Evolutionary conservation across 345 rosid species (phyloP).

Genomic region (Populus deltoides): DNA sequence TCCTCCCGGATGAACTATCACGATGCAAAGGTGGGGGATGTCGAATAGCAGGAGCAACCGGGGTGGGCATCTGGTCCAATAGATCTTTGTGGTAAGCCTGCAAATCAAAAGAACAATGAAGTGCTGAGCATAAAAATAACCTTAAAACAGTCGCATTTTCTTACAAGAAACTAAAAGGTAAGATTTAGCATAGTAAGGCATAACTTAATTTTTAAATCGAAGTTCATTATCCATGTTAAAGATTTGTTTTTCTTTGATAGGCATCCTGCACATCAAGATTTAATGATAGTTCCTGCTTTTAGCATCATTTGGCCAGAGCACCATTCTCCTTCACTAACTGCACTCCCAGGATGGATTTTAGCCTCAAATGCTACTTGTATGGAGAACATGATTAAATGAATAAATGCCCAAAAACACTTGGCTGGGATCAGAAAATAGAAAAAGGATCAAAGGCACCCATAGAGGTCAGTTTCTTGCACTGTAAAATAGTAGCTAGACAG

Average conservation of each 20-base stretch:
- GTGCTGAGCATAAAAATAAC: neutral
- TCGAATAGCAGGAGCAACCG: constrained; percentile 20
- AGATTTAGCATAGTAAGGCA: neutral
- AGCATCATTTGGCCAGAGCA: neutral
- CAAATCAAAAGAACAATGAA: neutral
- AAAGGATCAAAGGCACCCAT: neutral
- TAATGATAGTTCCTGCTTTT: neutral
- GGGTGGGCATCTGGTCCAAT: constrained; percentile 67
- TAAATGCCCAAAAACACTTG: neutral
- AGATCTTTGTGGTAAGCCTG: constrained; percentile 81
- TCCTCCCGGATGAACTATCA: constrained; percentile 21
- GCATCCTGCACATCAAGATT: no score
- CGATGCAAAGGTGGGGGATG: constrained; percentile 29
- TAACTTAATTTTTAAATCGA: neutral
- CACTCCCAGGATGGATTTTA: neutral
- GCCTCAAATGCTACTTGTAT: neutral
- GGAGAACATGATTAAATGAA: neutral
- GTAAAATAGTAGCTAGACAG: neutral
- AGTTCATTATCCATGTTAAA: neutral
- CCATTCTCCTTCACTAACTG: neutral
- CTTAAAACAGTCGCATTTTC: neutral
- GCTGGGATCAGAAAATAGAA: neutral
- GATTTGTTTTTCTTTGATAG: neutral
- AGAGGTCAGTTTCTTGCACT: neutral
- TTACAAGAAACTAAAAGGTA: neutral